Conservation (phyloP, 345 rosid genomes). For the Ceriops zippeliana region DNA sequence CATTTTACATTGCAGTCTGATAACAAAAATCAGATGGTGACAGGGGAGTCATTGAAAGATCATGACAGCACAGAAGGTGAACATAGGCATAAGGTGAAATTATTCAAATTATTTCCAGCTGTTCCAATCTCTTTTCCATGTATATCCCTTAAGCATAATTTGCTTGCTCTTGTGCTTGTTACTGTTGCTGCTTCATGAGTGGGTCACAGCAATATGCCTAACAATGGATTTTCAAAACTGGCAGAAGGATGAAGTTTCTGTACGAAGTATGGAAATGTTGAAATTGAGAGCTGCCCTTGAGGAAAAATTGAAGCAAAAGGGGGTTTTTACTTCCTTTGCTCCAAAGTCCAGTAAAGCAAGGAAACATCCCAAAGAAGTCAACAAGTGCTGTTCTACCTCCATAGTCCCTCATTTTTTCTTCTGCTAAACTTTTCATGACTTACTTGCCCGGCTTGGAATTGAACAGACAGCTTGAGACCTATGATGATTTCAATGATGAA, state of each 20-base stretch:
- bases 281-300: conserved; percentile 81
- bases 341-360: conserved; percentile 44
- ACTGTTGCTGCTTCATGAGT: background rate
- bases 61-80: conserved; percentile 35
- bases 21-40: conserved; percentile 20
- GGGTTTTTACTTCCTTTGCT: conserved; percentile 39
- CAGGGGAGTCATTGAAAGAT: conserved; percentile 18
- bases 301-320: conserved; percentile 68
- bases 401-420: conserved; percentile 8
- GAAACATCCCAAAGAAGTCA: conserved; percentile 50
- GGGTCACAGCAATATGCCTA: conserved; percentile 4
- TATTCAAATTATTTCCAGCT: background rate
- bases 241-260: conserved; percentile 60
- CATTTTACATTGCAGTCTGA: conserved; percentile 24
- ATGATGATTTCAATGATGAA: conserved; percentile 80
- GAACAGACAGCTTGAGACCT: conserved; percentile 68
- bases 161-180: background rate
- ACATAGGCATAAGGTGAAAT: conserved; percentile 48
- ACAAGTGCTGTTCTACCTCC: conserved; percentile 43
- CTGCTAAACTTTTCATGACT: conserved; percentile 19
- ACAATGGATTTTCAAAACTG: conserved; percentile 20
- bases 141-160: background rate
- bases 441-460: conserved; percentile 14
- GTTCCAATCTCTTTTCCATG: background rate
- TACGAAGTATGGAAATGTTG: conserved; percentile 78